Base-by-base conservation (phyloP, 257 asterid species). In the Solanum rostratum region DNA sequence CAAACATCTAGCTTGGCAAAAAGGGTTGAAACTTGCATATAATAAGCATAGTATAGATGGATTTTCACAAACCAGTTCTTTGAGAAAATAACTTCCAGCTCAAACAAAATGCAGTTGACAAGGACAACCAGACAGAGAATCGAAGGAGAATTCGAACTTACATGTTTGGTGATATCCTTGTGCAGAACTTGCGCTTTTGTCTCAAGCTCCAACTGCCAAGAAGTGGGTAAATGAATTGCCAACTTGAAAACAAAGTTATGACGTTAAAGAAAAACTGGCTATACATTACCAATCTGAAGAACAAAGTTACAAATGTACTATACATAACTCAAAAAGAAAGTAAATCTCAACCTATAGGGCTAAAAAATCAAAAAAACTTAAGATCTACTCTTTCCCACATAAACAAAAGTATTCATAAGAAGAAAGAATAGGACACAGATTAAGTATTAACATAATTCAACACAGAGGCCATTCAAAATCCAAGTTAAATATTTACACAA, bases 201-300 rank as follows among this genome's bases (percentile, higher is more conserved):
- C 87, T 92, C 94, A 83, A 96, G 88, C 90, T 92, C 99, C 57
- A 88, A 90, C 99, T 96, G 90, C 74, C 89, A 88, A 88, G 83
- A 27, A 76, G 62, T 76, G 39, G 82, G 63, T 27, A 49, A 76
- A 27, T 76, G 27, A 49, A 49, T 49, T 76, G 20, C 45, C 62
- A 74, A 76, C 57, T 76, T 49, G 45, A 27, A 76, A 85, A 65
- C 59, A 45, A 83, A 79, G 59, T 46, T 88, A 49, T 50, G 45
- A 60, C 3, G 18, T 41, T 7, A 71, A 52, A 16, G 37, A 13
- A 87, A n/a, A 66, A 76, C 57, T 60, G 43, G 53, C 27, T 84
- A 76, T 20, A 46, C 33, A 46, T 59, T 16, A 62, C 65, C 22
- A 27, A 49, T 24, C 82, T 76, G 82, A 71, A 50, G 45, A 76